phyloP scores from a whole-genome alignment of 768 basidiomycete species.

The Hemileccinum rubropunctum region DNA sequence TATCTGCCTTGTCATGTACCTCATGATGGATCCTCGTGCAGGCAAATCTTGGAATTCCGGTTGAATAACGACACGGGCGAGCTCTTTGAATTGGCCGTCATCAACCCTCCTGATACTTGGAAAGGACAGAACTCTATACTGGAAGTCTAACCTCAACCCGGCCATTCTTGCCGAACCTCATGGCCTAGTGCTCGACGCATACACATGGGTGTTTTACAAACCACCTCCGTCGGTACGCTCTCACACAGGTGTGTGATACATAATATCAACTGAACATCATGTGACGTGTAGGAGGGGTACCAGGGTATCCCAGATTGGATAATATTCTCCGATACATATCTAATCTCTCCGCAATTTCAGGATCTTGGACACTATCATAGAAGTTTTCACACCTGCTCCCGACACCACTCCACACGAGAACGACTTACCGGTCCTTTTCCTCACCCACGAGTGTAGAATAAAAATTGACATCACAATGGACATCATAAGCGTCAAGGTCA shows the following conservation, averaged over 20 bases:
- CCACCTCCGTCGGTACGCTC: background rate
- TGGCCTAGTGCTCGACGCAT: background rate
- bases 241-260: too few species aligned
- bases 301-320: background rate
- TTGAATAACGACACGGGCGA: background rate
- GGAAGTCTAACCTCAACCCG: background rate
- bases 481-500: too few species aligned
- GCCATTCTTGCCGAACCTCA: accelerated
- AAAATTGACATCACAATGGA: too few species aligned
- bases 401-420: too few species aligned
- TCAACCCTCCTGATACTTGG: background rate
- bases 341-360: too few species aligned
- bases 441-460: too few species aligned
- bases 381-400: too few species aligned
- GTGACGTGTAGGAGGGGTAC: too few species aligned
- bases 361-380: too few species aligned
- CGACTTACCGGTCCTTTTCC: too few species aligned
- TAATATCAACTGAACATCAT: too few species aligned
- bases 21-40: background rate
- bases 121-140: accelerated
- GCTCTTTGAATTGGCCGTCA: background rate
- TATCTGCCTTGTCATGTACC: too few species aligned
- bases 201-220: background rate
- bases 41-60: background rate
- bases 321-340: background rate